phyloP scores from a whole-genome alignment of 306 rosid species.

The Vicia faba region DNA sequence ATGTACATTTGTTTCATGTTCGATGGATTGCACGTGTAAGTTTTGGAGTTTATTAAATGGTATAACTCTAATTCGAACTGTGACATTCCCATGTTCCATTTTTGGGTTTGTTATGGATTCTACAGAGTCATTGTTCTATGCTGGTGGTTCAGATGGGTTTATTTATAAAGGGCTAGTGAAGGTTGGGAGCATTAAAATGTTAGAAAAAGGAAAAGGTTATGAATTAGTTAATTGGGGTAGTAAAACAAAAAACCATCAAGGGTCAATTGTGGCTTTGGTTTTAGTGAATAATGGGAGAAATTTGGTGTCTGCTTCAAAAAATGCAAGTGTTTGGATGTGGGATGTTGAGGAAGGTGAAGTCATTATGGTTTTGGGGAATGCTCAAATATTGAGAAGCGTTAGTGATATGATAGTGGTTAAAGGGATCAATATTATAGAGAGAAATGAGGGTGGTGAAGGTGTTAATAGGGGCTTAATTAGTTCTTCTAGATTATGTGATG shows the following conservation, averaged over 20 bases:
- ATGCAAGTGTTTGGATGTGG: conserved; percentile 72
- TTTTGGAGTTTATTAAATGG: conserved; percentile 53
- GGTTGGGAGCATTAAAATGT: conserved; percentile 10
- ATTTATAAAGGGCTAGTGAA: conserved; percentile 46
- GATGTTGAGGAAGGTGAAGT: conserved; percentile 49
- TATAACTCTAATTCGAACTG: conserved; percentile 38
- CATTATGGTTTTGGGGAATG: conserved; percentile 41
- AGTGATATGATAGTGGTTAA: conserved; percentile 59
- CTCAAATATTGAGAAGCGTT: conserved; percentile 37
- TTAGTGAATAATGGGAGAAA: conserved; percentile 52
- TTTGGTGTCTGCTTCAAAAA: conserved; percentile 69
- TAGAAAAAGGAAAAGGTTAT: not conserved
- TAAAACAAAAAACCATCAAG: conserved; percentile 33
- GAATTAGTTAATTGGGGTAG: conserved; percentile 40
- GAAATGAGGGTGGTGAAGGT: not conserved
- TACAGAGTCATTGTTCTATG: conserved; percentile 48
- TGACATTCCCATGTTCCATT: conserved; percentile 56
- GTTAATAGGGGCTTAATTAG: not conserved
- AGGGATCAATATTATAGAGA: conserved; percentile 1
- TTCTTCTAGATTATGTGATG: conserved; percentile 23
- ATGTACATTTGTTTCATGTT: conserved; percentile 57
- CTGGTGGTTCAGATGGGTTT: conserved; percentile 71
- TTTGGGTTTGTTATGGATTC: conserved; percentile 48
- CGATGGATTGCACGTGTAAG: conserved; percentile 64
- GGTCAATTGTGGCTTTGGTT: conserved; percentile 48